Percentiles rank a stretch among this genome's conserved stretches.
These are phyloP conservation scores for Magnusiomyces sp. DNA, from an alignment of 1,139 yeast species.

Conservation along the genomic window DNA sequence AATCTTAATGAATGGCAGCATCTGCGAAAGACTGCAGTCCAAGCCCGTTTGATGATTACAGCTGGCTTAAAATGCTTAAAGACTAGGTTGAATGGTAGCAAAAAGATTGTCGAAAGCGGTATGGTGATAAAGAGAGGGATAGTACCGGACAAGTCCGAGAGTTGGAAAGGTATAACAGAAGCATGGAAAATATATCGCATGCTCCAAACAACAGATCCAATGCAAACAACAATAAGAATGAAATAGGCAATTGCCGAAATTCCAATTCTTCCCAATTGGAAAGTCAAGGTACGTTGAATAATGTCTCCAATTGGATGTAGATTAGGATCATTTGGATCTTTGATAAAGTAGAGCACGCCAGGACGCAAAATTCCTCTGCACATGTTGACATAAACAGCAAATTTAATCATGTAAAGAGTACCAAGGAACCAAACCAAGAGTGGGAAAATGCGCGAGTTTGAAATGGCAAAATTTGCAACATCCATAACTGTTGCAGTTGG, in stretches of 20 bases:
- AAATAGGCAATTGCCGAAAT: constrained; percentile 73
- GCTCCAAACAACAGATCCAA: constrained; percentile 58
- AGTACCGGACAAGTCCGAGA: no score
- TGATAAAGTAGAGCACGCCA: constrained; percentile 82
- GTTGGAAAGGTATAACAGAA: constrained; percentile 28
- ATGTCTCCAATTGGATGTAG: constrained; percentile 86
- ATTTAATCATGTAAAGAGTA: constrained; percentile 75
- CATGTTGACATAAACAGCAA: constrained; percentile 85
- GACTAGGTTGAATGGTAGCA: constrained; percentile 13
- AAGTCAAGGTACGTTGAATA: constrained; percentile 58
- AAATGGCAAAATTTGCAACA: constrained; percentile 15
- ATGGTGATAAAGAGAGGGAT: no score
- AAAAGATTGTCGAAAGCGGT: constrained; percentile 12
- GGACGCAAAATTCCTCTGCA: constrained; percentile 70
- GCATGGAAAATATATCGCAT: constrained; percentile 36
- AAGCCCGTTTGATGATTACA: constrained; percentile 33
- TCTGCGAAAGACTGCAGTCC: constrained; percentile 55
- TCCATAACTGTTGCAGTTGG: constrained; percentile 18
- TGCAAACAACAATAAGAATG: constrained; percentile 60
- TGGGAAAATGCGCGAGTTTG: constrained; percentile 23
- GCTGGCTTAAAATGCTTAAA: constrained; percentile 27
- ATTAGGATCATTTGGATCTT: constrained; percentile 93
- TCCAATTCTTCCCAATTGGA: constrained; percentile 67
- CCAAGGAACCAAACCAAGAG: constrained; percentile 64
- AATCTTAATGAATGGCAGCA: constrained; percentile 54